Base-by-base conservation (phyloP, 305 asterid species). In the Fraxinus baroniana region DNA sequence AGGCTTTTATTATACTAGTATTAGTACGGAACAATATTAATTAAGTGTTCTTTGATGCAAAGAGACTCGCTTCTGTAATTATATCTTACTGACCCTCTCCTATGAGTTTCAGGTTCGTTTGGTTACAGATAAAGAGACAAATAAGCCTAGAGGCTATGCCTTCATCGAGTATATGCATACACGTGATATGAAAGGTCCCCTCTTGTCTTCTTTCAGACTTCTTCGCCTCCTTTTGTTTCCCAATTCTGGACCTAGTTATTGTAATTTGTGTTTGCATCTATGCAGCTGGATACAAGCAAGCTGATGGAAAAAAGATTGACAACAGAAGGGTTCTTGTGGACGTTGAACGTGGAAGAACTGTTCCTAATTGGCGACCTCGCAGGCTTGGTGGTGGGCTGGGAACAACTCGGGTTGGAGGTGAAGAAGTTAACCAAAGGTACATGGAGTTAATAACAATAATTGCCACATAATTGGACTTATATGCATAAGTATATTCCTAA, bases 381-480 rank as follows among this genome's bases (percentile, higher is more conserved):
- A 92, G 99, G 85, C 98, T 96, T 87, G 99, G 98, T 72, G 99
- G 99, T 73, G 99, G 98, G 80, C 98, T 96, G 78, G 99, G 99
- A 87, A 93, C 99, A 72, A 91, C 97, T 80, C 93, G 99, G 70
- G 93, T 93, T 75, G 98, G 99, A 78, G 89, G 87, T 81, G 99
- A 93, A 86, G 99, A 96, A 46, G 85, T 84, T 84, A 91, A 66
- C 84, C 92, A 77, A 82, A 92, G 85, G 94, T 83, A 57, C 46
- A 35, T 93, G 92, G 86, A 92, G 97, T 97, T 93, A 90, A 88
- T 79, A 37, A 12, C 12, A 44, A 7, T 33, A 17, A 32, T 72
- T 32, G 76, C 28, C 44, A 2, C 49, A 33, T 33, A 72, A 17
- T 72, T 72, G 15, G 12, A 32, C 44, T 17, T 72, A 3, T 17